Evolutionary conservation across 2,329 filamentous ascomycete species (phyloP).

Genomic region (Chrysoporthe deuterocubensis): DNA sequence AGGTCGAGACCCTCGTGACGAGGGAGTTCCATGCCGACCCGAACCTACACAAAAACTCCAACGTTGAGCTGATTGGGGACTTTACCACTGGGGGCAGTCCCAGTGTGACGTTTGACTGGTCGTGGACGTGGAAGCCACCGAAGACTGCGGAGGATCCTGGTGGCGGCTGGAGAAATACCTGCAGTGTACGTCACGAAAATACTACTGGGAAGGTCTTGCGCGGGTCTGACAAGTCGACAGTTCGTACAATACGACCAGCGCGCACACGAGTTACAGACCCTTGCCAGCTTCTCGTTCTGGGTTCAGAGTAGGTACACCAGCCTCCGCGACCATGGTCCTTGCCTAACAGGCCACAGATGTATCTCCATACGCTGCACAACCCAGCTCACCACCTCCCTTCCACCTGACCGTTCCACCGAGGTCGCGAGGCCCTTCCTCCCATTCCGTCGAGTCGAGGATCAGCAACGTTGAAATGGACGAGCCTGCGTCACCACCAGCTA

Average conservation of each 20-base stretch:
- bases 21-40: conserved; percentile 96
- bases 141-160: conserved; percentile 79
- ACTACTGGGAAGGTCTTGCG: background rate
- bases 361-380: conserved; percentile 53
- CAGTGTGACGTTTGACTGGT: conserved; percentile 90
- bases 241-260: conserved; percentile 97
- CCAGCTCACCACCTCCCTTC: conserved; percentile 72
- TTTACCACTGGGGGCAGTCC: conserved; percentile 82
- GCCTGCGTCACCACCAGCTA: conserved; percentile 55
- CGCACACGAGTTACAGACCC: conserved; percentile 83
- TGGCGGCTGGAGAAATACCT: conserved; percentile 93
- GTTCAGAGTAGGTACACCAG: conserved; percentile 69
- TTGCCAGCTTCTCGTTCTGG: conserved; percentile 95
- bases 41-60: conserved; percentile 95
- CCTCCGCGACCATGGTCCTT: background rate
- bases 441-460: conserved; percentile 82
- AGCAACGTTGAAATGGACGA: conserved; percentile 73
- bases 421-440: conserved; percentile 81
- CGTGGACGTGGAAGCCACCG: conserved; percentile 95
- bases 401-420: conserved; percentile 75
- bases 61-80: conserved; percentile 93
- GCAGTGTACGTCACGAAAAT: conserved; percentile 66
- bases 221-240: conserved; percentile 47
- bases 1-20: conserved; percentile 92
- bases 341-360: conserved; percentile 44